phyloP scores from a whole-genome alignment of 2,329 filamentous ascomycete genomes.

The Ascochyta koolunga region DNA sequence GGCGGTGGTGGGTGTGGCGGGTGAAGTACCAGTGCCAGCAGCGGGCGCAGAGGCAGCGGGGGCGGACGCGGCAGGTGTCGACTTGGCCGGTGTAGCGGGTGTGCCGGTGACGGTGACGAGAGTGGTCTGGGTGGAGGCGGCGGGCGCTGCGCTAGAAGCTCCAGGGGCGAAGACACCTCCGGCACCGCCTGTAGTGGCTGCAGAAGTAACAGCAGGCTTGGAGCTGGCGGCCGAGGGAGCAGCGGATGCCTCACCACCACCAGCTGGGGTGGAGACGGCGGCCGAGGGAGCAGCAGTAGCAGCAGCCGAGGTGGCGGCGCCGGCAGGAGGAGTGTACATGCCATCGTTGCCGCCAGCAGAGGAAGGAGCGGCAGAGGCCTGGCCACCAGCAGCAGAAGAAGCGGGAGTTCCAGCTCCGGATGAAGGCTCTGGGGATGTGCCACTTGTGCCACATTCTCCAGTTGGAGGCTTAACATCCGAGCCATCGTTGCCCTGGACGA shows the following conservation, averaged over 20 bases:
- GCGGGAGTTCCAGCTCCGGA: conserved; percentile 19
- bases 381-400: conserved; percentile 27
- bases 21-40: conserved; percentile 15
- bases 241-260: conserved; percentile 13
- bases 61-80: conserved; percentile 1
- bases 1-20: conserved; percentile 15
- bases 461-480: conserved; percentile 23
- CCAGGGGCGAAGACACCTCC: conserved; percentile 44
- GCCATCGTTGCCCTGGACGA: conserved; percentile 51
- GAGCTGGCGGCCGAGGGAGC: conserved; percentile 3
- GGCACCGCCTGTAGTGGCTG: conserved; percentile 24
- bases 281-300: not conserved
- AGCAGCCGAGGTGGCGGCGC: conserved; percentile 10
- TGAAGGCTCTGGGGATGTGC: conserved; percentile 17
- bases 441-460: conserved; percentile 31
- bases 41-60: conserved; percentile 7
- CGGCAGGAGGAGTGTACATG: conserved; percentile 14
- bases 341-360: conserved; percentile 15
- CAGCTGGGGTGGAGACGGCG: not conserved
- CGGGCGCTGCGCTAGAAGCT: conserved; percentile 30
- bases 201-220: conserved; percentile 4
- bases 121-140: conserved; percentile 35
- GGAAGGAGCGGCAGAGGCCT: conserved; percentile 29
- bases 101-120: conserved; percentile 37
- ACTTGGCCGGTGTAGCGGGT: conserved; percentile 18